Base-by-base conservation (phyloP, 352 stramenopile species). In the Pythium dissotocum region DNA sequence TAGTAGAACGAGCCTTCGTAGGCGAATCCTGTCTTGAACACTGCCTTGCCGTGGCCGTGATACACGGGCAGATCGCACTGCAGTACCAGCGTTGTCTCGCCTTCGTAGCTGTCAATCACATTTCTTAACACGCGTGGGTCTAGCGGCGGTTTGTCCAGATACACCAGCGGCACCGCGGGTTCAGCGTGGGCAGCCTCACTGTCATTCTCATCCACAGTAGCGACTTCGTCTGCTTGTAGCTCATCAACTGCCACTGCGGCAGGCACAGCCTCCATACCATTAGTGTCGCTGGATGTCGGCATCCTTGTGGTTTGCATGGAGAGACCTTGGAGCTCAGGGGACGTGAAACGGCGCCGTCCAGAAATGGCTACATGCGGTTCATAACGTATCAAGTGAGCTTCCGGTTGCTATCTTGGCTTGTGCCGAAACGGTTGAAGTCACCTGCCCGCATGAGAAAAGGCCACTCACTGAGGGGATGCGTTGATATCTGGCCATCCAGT, bases 1-100 rank as follows among this genome's bases (percentile, higher is more conserved):
- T 78, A 63, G 9, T 71, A 30, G 65, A 95, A 96, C 26, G 63
- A 62, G 0, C 90, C 90, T 13, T 64, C 59, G 73, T 95, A 97
- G 35, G 70, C 74, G 65, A 89, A 88, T 5, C 84, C 84, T 24
- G 84, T 82, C 40, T 80, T 75, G 67, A 94, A 94, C 9, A 69
- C 72, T 12, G 86, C 71, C 13, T 55, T 58, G 6, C 81, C 86
- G 6, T 86, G 76, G 32, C 85, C 83, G 42, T 93, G 85, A 44
- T 83, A 90, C 46, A 90, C 79, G 6, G 77, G 77, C 28, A 70
- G 64, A 63, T 82, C 79, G 18, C 79, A 88, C n/a, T 77, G 73
- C 14, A 69, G 49, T 24, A 84, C 62, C 36, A 65, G 57, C 26
- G 78, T 18, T 14, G 64, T 85, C 49, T 90, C 81, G 16, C 83